Evolutionary conservation across 2,329 filamentous ascomycete species (phyloP).

Genomic region (Metarhizium album): DNA sequence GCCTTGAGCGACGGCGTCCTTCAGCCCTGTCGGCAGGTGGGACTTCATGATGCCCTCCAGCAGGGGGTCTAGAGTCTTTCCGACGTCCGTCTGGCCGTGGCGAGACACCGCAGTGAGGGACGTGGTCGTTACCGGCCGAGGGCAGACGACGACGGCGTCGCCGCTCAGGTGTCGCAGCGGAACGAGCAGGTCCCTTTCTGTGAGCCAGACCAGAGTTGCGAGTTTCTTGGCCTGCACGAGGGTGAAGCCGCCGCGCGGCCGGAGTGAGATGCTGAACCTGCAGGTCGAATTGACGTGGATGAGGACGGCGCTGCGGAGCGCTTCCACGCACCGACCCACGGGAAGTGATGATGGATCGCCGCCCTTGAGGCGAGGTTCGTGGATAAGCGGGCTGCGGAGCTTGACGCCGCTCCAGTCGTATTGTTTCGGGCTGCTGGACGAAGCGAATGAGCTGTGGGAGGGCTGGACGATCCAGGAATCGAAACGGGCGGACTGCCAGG

Average conservation of each 20-base stretch:
- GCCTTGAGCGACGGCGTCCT: background rate
- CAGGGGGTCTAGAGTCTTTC: background rate
- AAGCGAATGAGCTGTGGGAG: background rate
- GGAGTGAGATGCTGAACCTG: background rate
- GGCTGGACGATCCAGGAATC: background rate
- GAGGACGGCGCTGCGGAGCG: background rate
- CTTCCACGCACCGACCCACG: background rate
- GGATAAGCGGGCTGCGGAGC: background rate
- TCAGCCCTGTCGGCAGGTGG: background rate
- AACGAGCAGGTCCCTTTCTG: background rate
- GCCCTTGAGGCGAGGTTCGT: background rate
- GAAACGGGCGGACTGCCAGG: slow-evolving; percentile 3
- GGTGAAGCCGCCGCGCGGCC: background rate
- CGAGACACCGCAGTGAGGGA: background rate
- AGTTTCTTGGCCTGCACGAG: slow-evolving; percentile 2
- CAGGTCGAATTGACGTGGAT: background rate
- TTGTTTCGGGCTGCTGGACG: background rate
- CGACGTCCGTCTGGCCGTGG: background rate
- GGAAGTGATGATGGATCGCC: background rate
- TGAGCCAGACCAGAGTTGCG: background rate
- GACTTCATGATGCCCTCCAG: background rate
- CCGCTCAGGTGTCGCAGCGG: background rate
- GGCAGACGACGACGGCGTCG: background rate
- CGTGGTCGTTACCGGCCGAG: background rate
- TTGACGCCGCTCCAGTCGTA: background rate